Evolutionary conservation across 2,329 filamentous ascomycete genomes (phyloP), one percentile per base, ranked within the genome.

Genomic region (Botrytis squamosa): DNA sequence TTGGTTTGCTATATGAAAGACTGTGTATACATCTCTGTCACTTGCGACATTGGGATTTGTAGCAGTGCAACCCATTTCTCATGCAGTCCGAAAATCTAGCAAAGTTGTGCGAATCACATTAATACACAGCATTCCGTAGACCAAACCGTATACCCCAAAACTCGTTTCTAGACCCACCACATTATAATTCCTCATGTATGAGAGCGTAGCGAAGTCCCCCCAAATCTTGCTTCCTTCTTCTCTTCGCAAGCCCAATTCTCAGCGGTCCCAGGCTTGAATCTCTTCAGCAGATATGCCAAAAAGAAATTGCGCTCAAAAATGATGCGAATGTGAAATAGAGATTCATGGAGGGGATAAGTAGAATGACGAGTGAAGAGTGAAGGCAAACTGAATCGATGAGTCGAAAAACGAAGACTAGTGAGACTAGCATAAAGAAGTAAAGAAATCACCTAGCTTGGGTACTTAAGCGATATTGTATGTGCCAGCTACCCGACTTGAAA

Each of bases 101-200:
- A 14, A 52, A 52, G 12, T 12, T 6, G 12, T 10, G 6, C 4
- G 49, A n/a, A n/a, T 16, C 1, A 14, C 0, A 6, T 1, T 0
- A n/a, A 16, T 16, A 3, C 49, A 52, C 16, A 7, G 3, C 5
- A n/a, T 16, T 52, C 2, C 16, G 12, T n/a, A n/a, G 49, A 12
- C 5, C 5, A 52, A 5, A n/a, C 3, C 12, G 3, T n/a, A 16
- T 52, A 52, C 5, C 25, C 22, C 2, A 7, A 0, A 14, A 16
- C 2, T n/a, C 10, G 0, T n/a, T 52, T 2, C n/a, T 0, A n/a
- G 12, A 52, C 49, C 49, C 49, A n/a, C 25, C 49, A 52, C 25
- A 52, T 12, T 52, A 12, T n/a, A 2, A 52, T 14, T n/a, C 5
- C 12, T 14, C 25, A n/a, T 14, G 3, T 16, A 16, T n/a, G 25